These are phyloP conservation scores for Glebionis coronaria DNA, from an alignment of 129 eudicot genomes.

Conservation along the genomic window DNA sequence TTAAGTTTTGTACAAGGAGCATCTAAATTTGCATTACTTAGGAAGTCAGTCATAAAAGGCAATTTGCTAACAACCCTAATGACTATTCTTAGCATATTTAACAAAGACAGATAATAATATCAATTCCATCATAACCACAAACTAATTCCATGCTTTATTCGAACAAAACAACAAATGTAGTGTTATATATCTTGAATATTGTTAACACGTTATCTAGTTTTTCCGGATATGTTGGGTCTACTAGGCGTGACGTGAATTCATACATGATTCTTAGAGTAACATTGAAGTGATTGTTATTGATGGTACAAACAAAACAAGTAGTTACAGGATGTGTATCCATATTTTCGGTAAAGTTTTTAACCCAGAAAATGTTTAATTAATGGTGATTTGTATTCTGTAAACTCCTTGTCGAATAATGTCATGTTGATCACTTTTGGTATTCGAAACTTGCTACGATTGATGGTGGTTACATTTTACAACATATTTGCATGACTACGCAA, in stretches of 20 bases:
- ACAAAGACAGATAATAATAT: no score
- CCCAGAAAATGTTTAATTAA: no score
- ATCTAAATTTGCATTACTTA: no score
- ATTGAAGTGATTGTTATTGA: neutral
- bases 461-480: neutral
- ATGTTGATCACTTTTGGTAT: neutral
- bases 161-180: neutral
- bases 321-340: neutral
- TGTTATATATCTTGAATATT: constrained; percentile 1
- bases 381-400: neutral
- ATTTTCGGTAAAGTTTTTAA: neutral
- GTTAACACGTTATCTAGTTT: neutral
- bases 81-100: no score
- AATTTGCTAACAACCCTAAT: no score
- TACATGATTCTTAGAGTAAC: neutral
- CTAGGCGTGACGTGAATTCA: neutral
- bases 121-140: no score
- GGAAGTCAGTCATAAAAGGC: no score
- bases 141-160: neutral
- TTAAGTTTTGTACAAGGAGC: no score
- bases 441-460: neutral
- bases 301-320: constrained; percentile 1
- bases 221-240: neutral
- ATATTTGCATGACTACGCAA: constrained; percentile 10
- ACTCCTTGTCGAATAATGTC: neutral